Base-by-base conservation (phyloP, 164 flowering plant species). In the Magnolia sinica region DNA sequence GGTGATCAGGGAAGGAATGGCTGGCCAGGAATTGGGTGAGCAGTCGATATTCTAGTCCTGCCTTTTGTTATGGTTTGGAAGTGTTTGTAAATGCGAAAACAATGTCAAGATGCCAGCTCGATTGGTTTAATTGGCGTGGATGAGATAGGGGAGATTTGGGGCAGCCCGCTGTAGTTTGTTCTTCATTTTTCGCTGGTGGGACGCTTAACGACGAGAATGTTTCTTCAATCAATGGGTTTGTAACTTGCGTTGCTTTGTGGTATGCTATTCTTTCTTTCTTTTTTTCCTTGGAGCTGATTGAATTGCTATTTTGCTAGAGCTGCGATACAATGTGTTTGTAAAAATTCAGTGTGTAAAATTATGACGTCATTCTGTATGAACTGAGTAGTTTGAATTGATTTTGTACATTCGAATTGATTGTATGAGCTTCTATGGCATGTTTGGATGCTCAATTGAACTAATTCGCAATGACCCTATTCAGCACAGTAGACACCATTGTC, bases 21-120 rank as follows among this genome's bases (percentile, higher is more conserved):
- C 89, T 52, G 97, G 97, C 50, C 98, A 93, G 76, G 98, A 95
- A 83, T 79, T 91, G 74, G 98, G 98, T 2, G 97, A 95, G 81
- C 98, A 95, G 71, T 79, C 88, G 23, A 88, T 93, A 76, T 85
- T 94, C 73, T 89, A 76, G 51, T 19, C 45, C 45, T 2, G 7
- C 45, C 4, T 37, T 37, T 37, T 37, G 45, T 37, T 37, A 37
- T 37, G 45, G 7, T 37, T 37, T 37, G 45, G 45, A 37, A 37
- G 45, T 67, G 37, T 24, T 16, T 50, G 73, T 50, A 70, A 70
- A n/a, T 50, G 52, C 10, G 10, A 50, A 70, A 52, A 22, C 9
- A 70, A n/a, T 22, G 50, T 74, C 50, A 68, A 7, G 66, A 22
- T 68, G 65, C 49, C 2, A 29, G 50, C 68, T 75, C 23, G 50